Base-by-base conservation (phyloP, 371 early-diverging fungal genomes). In the Mortierella sp. region DNA sequence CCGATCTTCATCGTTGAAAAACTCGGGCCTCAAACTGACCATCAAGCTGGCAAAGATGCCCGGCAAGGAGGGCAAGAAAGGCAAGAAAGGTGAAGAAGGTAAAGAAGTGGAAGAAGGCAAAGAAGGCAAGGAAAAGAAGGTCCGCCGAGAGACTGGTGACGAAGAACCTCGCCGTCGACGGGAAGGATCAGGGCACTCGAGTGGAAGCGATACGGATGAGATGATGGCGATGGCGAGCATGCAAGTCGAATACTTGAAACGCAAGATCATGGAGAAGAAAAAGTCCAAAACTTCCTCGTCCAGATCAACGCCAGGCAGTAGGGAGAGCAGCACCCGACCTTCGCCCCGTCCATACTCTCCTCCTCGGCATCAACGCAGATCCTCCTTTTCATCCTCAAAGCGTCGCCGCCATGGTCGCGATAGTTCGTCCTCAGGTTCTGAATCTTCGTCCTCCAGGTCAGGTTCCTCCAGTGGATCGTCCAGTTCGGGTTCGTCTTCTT, bases 171-270 rank as follows among this genome's bases (percentile, higher is more conserved):
- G 31, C n/a, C 30, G 42, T 10, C 21, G 58, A 58, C 13, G 34
- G 10, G 10, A 10, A 34, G 34, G 34, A 34, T 34, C 7, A 34
- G 34, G 34, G 34, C 34, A 34, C 34, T 34, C 34, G 34, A 68
- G 74, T 45, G 74, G 74, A 14, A 68, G 65, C 18, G 74, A 74
- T 49, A 74, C 69, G 45, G 74, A 74, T 24, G 74, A 74, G 62
- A 74, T 74, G 74, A 74, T 74, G 74, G 67, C 67, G 0, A n/a
- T 67, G 47, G 73, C 73, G 7, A 72, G 73, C 41, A 64, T 64
- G 45, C 74, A 74, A 34, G 69, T 74, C 12, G 74, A 74, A 41
- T 74, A 74, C 21, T 24, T 74, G 61, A 64, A 74, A 48, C 74
- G 74, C 61, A 74, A 74, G 65, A 74, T 74, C 43, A 19, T 60